Percentiles rank a stretch among this genome's conserved stretches.
These are phyloP conservation scores for Croton laevigatus DNA, from an alignment of 441 rosid species.

Conservation along the genomic window DNA sequence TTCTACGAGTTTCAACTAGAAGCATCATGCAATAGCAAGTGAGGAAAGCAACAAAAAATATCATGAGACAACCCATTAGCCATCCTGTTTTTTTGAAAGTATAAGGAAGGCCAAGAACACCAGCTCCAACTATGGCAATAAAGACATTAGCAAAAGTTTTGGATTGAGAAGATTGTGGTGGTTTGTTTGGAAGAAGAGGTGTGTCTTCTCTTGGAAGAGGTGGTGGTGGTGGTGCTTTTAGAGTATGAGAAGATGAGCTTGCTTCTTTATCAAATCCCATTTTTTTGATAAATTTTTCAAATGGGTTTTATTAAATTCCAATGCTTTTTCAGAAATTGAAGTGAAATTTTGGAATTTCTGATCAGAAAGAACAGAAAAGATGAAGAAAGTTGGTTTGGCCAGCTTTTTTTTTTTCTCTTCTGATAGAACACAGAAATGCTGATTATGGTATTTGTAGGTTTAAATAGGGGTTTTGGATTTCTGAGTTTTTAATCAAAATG, in stretches of 20 bases:
- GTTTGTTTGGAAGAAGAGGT: constrained; percentile 43
- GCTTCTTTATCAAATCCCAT: constrained; percentile 55
- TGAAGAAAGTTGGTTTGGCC: too few relatives aligned
- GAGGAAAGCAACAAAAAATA: constrained; percentile 43
- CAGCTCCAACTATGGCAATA: constrained; percentile 73
- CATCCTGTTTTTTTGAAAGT: constrained; percentile 73
- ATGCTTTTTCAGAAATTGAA: background rate
- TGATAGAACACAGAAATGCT: background rate
- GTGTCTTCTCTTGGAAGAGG: constrained; percentile 49
- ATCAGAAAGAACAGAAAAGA: background rate
- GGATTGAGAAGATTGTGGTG: constrained; percentile 42
- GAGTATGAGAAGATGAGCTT: constrained; percentile 47
- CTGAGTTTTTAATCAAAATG: too few relatives aligned
- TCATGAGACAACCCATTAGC: constrained; percentile 50
- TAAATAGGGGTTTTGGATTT: too few relatives aligned
- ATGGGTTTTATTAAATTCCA: background rate
- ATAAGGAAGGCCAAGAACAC: constrained; percentile 74
- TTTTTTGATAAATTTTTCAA: background rate
- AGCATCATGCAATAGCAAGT: constrained; percentile 69
- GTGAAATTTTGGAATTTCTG: background rate
- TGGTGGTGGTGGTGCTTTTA: constrained; percentile 18
- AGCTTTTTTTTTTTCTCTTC: too few relatives aligned
- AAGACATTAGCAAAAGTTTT: constrained; percentile 79
- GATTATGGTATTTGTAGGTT: background rate
- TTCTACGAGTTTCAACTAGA: constrained; percentile 55